These are phyloP conservation scores for Onygena corvina DNA, from an alignment of 2,329 filamentous ascomycete species.

Conservation along the genomic window DNA sequence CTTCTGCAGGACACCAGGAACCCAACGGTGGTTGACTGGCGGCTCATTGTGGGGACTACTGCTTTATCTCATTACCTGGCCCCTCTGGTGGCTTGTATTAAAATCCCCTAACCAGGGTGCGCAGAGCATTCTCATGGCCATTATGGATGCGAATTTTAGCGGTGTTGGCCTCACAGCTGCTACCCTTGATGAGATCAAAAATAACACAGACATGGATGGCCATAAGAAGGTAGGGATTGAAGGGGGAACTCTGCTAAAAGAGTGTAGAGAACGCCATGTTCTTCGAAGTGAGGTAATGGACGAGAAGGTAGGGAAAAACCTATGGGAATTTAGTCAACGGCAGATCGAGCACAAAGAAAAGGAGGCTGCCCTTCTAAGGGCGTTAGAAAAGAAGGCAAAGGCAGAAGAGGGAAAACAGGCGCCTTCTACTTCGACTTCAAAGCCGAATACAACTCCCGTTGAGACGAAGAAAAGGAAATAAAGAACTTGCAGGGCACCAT, in stretches of 20 bases:
- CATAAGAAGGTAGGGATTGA: slow-evolving; percentile 10
- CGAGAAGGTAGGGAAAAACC: slow-evolving; percentile 64
- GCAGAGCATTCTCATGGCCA: slow-evolving; percentile 73
- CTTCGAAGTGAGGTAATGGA: slow-evolving; percentile 63
- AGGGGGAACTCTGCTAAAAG: slow-evolving; percentile 70
- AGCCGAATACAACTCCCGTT: not conserved
- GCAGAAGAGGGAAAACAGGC: slow-evolving; percentile 21
- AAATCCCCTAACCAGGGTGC: slow-evolving; percentile 76
- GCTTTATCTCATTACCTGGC: slow-evolving; percentile 65
- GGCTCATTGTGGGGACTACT: slow-evolving; percentile 71
- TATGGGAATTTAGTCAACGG: slow-evolving; percentile 83
- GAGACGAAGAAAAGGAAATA: slow-evolving; percentile 2
- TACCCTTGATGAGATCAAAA: slow-evolving; percentile 2
- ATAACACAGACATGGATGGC: slow-evolving; percentile 1
- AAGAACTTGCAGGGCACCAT: not conserved
- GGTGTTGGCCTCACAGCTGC: slow-evolving; percentile 33
- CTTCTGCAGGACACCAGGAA: slow-evolving; percentile 71
- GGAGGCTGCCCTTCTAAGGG: slow-evolving; percentile 54
- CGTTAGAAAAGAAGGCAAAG: slow-evolving; percentile 44
- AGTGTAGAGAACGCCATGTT: slow-evolving; percentile 66
- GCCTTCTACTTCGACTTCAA: not conserved
- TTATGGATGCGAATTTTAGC: slow-evolving; percentile 65
- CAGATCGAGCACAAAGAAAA: slow-evolving; percentile 74
- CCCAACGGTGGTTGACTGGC: slow-evolving; percentile 71
- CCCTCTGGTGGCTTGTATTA: slow-evolving; percentile 72